Conservation (phyloP, 2,329 filamentous ascomycete genomes). For the Kalaharituber pfeilii region DNA sequence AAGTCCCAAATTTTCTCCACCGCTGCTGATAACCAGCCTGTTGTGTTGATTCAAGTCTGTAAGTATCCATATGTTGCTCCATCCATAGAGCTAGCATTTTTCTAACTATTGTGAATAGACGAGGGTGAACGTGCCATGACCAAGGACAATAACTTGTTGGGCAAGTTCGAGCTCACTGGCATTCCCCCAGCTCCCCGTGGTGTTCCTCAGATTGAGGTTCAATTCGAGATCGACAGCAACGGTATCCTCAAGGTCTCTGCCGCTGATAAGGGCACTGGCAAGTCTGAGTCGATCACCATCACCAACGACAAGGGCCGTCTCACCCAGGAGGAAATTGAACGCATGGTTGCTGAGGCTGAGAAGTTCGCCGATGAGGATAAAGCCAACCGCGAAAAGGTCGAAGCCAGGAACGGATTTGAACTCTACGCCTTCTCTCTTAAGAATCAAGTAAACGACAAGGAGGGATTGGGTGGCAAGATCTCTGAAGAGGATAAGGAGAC, state of each 20-base stretch:
- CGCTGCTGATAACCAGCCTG: slow-evolving; percentile 88
- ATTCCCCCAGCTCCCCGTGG: slow-evolving; percentile 91
- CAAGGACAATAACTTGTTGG: slow-evolving; percentile 92
- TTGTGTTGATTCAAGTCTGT: slow-evolving; percentile 83
- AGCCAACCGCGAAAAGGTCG: slow-evolving; percentile 89
- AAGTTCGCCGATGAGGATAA: slow-evolving; percentile 99
- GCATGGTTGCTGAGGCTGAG: slow-evolving; percentile 97
- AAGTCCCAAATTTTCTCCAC: slow-evolving; percentile 98
- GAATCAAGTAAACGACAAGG: slow-evolving; percentile 96
- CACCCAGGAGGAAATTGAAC: slow-evolving; percentile 90
- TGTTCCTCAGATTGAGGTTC: slow-evolving; percentile 95
- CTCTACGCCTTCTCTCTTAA: slow-evolving; percentile 98
- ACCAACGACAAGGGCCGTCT: slow-evolving; percentile 99
- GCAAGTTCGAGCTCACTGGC: slow-evolving; percentile 94
- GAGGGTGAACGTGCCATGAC: slow-evolving; percentile 89
- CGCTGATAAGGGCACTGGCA: slow-evolving; percentile 94
- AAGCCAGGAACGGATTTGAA: slow-evolving; percentile 89
- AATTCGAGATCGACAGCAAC: slow-evolving; percentile 95
- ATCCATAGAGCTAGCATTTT: neutral
- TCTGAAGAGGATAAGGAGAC: slow-evolving; percentile 97
- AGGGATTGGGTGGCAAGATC: slow-evolving; percentile 95
- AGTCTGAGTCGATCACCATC: slow-evolving; percentile 94
- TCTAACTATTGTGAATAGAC: slow-evolving; percentile 22
- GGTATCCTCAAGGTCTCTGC: slow-evolving; percentile 95
- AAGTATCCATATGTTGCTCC: slow-evolving; percentile 25